A percentile compares a stretch with the other conserved stretches of the same genome.
phyloP scores from a whole-genome alignment of 2,329 filamentous ascomycete genomes.

The Talaromyces funiculosus region DNA sequence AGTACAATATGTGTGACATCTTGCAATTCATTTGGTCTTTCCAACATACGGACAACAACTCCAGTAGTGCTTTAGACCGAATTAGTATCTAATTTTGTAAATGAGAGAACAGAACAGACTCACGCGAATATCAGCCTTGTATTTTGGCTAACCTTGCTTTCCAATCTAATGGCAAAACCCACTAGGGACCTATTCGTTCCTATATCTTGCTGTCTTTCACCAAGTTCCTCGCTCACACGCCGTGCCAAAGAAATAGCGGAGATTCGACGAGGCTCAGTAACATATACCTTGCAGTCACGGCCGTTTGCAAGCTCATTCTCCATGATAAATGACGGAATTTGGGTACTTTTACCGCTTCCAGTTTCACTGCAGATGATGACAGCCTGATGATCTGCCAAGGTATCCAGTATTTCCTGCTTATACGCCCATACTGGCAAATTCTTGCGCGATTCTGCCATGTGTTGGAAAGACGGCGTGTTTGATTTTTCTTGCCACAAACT shows the following conservation, averaged over 20 bases:
- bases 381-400: slow-evolving; percentile 74
- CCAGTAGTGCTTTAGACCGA: slow-evolving; percentile 50
- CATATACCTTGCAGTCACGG: slow-evolving; percentile 83
- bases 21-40: slow-evolving; percentile 75
- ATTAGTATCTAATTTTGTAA: slow-evolving; percentile 13
- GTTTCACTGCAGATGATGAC: slow-evolving; percentile 96
- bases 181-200: slow-evolving; percentile 79
- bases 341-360: slow-evolving; percentile 93
- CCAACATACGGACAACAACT: slow-evolving; percentile 97
- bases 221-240: slow-evolving; percentile 89
- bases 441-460: slow-evolving; percentile 72
- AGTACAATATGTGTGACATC: slow-evolving; percentile 92
- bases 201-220: slow-evolving; percentile 74
- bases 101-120: slow-evolving; percentile 17
- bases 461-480: slow-evolving; percentile 56
- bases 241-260: slow-evolving; percentile 91
- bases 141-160: slow-evolving; percentile 75
- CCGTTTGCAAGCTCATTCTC: slow-evolving; percentile 81
- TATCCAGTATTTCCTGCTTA: slow-evolving; percentile 67
- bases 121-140: slow-evolving; percentile 88
- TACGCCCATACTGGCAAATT: slow-evolving; percentile 88
- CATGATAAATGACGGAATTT: slow-evolving; percentile 88
- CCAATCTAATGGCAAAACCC: slow-evolving; percentile 88
- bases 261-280: slow-evolving; percentile 90
- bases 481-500: slow-evolving; percentile 50